Evolutionary conservation across 1,284 basidiomycete genomes (phyloP), one percentile per base, ranked within the genome.

Genomic region (Sphagnurus paluster): DNA sequence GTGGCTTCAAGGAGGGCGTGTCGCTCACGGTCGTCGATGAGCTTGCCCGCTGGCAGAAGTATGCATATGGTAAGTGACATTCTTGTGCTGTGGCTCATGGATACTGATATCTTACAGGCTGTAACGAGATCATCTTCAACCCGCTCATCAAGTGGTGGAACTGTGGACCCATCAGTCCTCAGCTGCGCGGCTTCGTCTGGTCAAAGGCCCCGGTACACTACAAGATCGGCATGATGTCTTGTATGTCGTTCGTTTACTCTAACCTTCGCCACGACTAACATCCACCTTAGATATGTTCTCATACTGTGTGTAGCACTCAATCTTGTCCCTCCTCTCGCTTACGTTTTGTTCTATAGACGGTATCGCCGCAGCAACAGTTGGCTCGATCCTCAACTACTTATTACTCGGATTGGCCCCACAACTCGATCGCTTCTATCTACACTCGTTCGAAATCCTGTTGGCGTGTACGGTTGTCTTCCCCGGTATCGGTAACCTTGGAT

Each of bases 1-100:
- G 87, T 24, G 86, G 78, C 0, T 94, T 93, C 68, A 84, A 90
- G 66, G 91, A 94, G 59, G 91, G 91, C 49, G 91, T 94, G n/a
- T 87, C 84, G 4, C 70, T 93, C 21, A 87, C 84, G 0, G 76
- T 81, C 46, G 86, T 87, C n/a, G 89, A 91, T 60, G 87, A 90
- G 60, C 65, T 89, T 4, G 88, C 89, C 41, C 66, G 90, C 8
- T 93, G 90, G 90, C 88, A 93, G 56, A 93, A 93, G 65, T 93
- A 93, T 44, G 71, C 73, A 2, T 76, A 75, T 63, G 74, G 72
- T 70, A 23, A n/a, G 33, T 33, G n/a, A n/a, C n/a, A n/a, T n/a
- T n/a, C n/a, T n/a, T n/a, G n/a, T n/a, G n/a, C n/a, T n/a, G n/a
- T 36, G 39, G 39, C 33, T 36, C 32, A 39, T 44, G 39, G 47